Evolutionary conservation across 1,284 basidiomycete genomes (phyloP).

Genomic region (Sanghuangporus baumii): DNA sequence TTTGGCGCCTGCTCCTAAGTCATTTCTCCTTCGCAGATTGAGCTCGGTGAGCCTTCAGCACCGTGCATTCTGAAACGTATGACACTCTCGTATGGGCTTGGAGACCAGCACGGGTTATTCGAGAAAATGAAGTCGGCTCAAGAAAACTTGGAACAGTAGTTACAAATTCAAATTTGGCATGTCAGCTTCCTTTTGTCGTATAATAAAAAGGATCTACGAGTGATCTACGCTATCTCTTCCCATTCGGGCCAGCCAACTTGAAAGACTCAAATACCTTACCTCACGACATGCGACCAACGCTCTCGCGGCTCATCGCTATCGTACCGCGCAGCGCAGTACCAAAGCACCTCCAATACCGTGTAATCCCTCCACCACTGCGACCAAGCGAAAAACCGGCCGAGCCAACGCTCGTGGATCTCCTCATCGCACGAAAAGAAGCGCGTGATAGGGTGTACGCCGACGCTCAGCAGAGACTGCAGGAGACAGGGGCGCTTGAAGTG

Average conservation of each 20-base stretch:
- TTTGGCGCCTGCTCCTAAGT: background rate
- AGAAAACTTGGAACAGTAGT: constrained; percentile 1
- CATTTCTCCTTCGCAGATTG: constrained; percentile 44
- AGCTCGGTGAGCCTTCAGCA: constrained; percentile 41
- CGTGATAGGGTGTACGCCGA: background rate
- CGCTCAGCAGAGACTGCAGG: background rate
- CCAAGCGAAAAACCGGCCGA: background rate
- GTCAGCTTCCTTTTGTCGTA: background rate
- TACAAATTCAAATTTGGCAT: background rate
- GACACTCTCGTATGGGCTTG: constrained; percentile 81
- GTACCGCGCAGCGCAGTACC: constrained; percentile 8
- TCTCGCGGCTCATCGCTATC: constrained; percentile 5
- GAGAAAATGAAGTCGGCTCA: constrained; percentile 37
- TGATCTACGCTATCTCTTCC: background rate
- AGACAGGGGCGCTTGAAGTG: background rate
- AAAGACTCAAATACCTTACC: background rate
- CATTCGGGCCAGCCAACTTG: background rate
- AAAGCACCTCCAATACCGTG: background rate
- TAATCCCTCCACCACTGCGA: background rate
- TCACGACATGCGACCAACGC: constrained; percentile 9
- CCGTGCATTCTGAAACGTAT: constrained; percentile 58
- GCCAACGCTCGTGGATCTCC: constrained; percentile 15
- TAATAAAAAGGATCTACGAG: too few relatives aligned
- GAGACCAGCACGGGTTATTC: constrained; percentile 74
- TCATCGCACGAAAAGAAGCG: constrained; percentile 9